Conservation (phyloP, 2,329 filamentous ascomycete species). For the Pseudocercospora eumusae region DNA sequence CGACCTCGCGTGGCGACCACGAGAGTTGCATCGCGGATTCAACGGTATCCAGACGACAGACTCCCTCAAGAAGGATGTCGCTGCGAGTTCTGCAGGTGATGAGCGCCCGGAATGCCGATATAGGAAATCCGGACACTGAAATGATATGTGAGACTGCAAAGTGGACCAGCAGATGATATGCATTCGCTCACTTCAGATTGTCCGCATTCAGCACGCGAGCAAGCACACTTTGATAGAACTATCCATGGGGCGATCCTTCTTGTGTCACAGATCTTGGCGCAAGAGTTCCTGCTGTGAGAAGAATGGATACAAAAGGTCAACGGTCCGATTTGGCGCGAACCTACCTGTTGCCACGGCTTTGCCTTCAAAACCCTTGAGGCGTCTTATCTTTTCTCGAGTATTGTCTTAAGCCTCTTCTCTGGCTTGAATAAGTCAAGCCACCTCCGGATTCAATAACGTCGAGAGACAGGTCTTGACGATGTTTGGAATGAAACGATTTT, state of each 20-base stretch:
- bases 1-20: neutral
- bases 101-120: neutral
- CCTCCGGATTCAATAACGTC: neutral
- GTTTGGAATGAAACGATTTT: slow-evolving; percentile 34
- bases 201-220: slow-evolving; percentile 13
- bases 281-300: slow-evolving; percentile 12
- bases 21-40: neutral
- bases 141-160: neutral
- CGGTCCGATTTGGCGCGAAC: slow-evolving; percentile 16
- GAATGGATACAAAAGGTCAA: slow-evolving; percentile 17
- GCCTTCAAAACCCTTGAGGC: slow-evolving; percentile 1
- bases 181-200: slow-evolving; percentile 16
- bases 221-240: slow-evolving; percentile 1
- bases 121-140: neutral
- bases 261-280: slow-evolving; percentile 10
- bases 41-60: neutral
- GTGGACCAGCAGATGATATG: slow-evolving; percentile 5
- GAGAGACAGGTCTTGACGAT: slow-evolving; percentile 3
- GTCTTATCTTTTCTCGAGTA: slow-evolving; percentile 5
- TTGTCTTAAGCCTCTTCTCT: slow-evolving; percentile 5
- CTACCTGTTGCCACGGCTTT: neutral
- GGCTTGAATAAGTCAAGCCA: neutral
- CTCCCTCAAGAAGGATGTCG: neutral
- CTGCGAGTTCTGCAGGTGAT: neutral
- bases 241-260: slow-evolving; percentile 13